Evolutionary conservation across 768 basidiomycete genomes (phyloP).

Genomic region (Polyporus arcularius): DNA sequence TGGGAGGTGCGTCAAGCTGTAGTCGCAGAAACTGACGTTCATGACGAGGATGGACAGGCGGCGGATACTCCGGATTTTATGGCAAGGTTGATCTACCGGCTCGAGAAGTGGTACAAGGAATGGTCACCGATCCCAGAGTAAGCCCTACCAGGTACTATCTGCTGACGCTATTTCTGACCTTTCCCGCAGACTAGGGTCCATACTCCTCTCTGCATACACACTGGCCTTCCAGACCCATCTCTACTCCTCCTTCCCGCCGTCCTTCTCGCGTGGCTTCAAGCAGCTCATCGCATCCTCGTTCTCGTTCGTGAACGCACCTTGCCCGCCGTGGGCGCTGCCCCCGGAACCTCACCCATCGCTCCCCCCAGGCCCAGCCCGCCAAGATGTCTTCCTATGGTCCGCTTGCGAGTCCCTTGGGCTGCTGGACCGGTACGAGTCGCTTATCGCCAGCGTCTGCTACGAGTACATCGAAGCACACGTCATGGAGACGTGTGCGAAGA

Average conservation of each 20-base stretch:
- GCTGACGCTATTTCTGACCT: neutral
- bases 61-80: constrained; percentile 51
- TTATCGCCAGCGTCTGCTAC: constrained; percentile 83
- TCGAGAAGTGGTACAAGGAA: constrained; percentile 73
- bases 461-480: constrained; percentile 83
- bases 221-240: constrained; percentile 74
- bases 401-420: constrained; percentile 73
- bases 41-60: constrained; percentile 35
- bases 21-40: neutral
- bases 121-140: constrained; percentile 70
- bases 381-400: constrained; percentile 48
- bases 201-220: constrained; percentile 61
- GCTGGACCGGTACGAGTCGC: constrained; percentile 79
- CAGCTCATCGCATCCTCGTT: constrained; percentile 63
- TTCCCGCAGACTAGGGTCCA: constrained; percentile 56
- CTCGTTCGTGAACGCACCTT: constrained; percentile 7
- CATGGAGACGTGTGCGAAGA: constrained; percentile 58
- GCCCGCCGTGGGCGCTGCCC: constrained; percentile 25
- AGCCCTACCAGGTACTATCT: neutral
- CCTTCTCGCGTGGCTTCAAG: constrained; percentile 71
- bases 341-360: constrained; percentile 2
- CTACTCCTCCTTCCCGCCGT: constrained; percentile 68
- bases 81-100: constrained; percentile 53
- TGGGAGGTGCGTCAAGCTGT: constrained; percentile 54
- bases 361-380: constrained; percentile 27